Base-by-base conservation (phyloP, 164 flowering plant species). In the Macadamia tetraphylla region DNA sequence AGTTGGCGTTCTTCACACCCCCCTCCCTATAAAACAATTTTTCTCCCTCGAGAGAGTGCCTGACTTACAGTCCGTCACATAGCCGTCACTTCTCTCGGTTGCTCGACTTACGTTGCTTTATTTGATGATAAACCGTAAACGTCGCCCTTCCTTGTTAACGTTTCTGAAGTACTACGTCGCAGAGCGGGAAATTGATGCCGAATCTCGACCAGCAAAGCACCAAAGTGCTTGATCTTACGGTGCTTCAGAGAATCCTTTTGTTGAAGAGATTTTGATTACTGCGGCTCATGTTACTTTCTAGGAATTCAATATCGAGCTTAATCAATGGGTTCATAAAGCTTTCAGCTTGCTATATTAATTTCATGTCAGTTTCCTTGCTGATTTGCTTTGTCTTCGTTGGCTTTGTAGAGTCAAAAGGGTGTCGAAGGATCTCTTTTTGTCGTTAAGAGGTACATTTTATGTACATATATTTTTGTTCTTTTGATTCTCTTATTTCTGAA, bases 371-470 rank as follows among this genome's bases (percentile, higher is more conserved):
- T 40, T 29, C 58, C 18, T 29, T 1, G n/a, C 46, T 67, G 8
- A 43, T 10, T 57, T 46, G 7, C 18, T 64, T 7, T 58, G 40
- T 31, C 44, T 32, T 43, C 11, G 51, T 61, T 40, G 65, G 66
- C 29, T 72, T 81, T 35, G 72, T 83, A 94, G 99, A 89, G 97
- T 71, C 94, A 97, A 42, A 94, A 94, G 79, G 96, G 90, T 68
- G 97, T 94, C 13, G 98, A 94, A 73, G 99, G 99, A 60, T 89
- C 98, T 49, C 86, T 94, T 0, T 94, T 94, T 69, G 99, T 94
- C 6, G 99, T 94, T 13, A 94, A 92, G 75, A 92, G 99, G 99
- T 88, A 74, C 3, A 35, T 35, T 35, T 23, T 35, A 35, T 35
- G 40, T 35, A 35, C 40, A 35, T 35, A 8, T 35, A 35, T 35